These are phyloP conservation scores for Rhizopogon vinicolor DNA, from an alignment of 768 basidiomycete species.

Conservation along the genomic window DNA sequence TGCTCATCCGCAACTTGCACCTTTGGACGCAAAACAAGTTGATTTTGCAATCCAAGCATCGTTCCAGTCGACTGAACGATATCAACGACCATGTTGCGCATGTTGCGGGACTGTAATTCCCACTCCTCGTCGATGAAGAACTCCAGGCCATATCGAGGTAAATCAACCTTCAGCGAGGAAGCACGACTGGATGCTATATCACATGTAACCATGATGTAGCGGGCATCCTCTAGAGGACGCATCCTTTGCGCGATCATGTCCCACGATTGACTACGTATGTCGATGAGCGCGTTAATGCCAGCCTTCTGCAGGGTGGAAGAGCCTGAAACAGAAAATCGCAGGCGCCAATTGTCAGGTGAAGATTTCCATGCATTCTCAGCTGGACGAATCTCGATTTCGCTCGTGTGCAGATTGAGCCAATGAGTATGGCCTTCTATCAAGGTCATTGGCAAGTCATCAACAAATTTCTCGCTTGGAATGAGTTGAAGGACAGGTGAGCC, in stretches of 20 bases:
- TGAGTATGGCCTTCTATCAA: conserved; percentile 21
- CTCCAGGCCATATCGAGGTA: conserved; percentile 38
- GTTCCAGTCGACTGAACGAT: conserved; percentile 36
- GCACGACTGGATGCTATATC: background rate
- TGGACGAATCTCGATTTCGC: conserved; percentile 23
- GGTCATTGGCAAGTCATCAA: conserved; percentile 19
- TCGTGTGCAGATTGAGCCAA: conserved; percentile 25
- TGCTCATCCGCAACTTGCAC: background rate
- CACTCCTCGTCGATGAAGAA: conserved; percentile 32
- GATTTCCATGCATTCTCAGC: conserved; percentile 18
- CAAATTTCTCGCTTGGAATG: conserved; percentile 17
- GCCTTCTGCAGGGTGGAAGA: conserved; percentile 6
- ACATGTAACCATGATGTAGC: conserved; percentile 18
- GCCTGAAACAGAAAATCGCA: conserved; percentile 8
- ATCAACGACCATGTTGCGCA: conserved; percentile 40
- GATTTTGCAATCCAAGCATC: conserved; percentile 38
- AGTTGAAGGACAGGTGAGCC: conserved; percentile 11
- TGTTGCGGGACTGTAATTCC: conserved; percentile 35
- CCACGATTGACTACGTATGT: conserved; percentile 23
- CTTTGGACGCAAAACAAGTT: conserved; percentile 35
- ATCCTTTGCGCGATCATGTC: conserved; percentile 21
- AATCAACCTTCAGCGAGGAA: conserved; percentile 19
- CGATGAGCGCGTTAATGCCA: conserved; percentile 14
- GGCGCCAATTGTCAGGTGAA: conserved; percentile 22
- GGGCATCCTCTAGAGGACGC: conserved; percentile 16